Evolutionary conservation across 2,329 filamentous ascomycete species (phyloP).

Genomic region (Tolypocladium tundrense): DNA sequence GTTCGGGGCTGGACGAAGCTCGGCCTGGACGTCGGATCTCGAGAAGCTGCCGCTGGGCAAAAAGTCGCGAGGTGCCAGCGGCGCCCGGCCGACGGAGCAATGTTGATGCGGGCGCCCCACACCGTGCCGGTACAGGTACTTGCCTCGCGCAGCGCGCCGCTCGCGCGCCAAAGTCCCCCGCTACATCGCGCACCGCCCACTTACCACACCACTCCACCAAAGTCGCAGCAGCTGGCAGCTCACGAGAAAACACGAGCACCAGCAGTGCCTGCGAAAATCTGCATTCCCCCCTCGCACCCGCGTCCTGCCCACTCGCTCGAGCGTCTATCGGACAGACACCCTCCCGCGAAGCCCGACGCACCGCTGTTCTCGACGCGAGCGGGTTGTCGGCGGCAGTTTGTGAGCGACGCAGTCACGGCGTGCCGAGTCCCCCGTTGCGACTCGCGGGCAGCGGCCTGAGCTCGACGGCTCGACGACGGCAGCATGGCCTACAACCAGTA

Average conservation of each 20-base stretch:
- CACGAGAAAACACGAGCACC: conserved; percentile 1
- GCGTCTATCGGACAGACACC: background rate
- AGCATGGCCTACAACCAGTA: conserved; percentile 53
- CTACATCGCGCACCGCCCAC: background rate
- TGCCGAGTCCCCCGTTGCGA: conserved; percentile 6
- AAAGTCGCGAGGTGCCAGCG: background rate
- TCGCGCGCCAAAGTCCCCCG: background rate
- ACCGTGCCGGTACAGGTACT: background rate
- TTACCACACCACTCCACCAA: background rate
- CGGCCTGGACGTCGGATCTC: background rate
- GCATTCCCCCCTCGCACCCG: background rate
- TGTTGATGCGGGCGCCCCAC: background rate
- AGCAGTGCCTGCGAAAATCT: background rate
- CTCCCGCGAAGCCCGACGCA: background rate
- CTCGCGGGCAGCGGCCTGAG: conserved; percentile 1
- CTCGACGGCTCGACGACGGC: background rate
- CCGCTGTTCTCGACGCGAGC: background rate
- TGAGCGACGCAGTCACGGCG: background rate
- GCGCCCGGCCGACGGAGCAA: background rate
- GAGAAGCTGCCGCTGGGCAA: background rate
- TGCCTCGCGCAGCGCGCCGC: background rate
- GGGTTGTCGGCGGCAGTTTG: background rate
- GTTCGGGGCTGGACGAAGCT: background rate
- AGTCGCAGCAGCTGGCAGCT: background rate
- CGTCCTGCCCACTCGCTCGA: background rate